Evolutionary conservation across 768 basidiomycete species (phyloP), one percentile per base, ranked within the genome.

Genomic region (Pholiota microspora): DNA sequence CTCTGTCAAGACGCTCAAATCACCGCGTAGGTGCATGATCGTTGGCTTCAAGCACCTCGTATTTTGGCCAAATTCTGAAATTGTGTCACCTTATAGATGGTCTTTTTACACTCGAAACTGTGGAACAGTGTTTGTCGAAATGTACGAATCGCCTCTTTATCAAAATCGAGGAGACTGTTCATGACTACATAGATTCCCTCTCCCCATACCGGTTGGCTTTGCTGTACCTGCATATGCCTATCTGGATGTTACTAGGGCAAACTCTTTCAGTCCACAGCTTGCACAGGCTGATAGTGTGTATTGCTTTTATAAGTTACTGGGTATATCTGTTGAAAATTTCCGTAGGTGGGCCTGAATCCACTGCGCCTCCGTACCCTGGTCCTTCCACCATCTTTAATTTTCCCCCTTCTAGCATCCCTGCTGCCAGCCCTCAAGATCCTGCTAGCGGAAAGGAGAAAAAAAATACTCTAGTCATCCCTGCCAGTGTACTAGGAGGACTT

Each of bases 141-240:
- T 46, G 51, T 53, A 53, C 12, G 51, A 13, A 45, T 15, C 23
- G 15, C 34, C 1, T 35, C 31, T 32, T 7, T 53, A 18, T 28
- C n/a, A 12, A 15, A 32, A 6, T 27, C n/a, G 5, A 8, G n/a
- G n/a, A 18, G 3, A 10, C 10, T 9, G 15, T n/a, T 40, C 10
- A 27, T 21, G 13, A 47, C 48, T 4, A 13, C 25, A 7, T 24
- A 54, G 53, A 10, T 51, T 56, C 23, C 40, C 27, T n/a, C 12
- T 13, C 24, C 29, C 49, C 10, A 45, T 56, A 4, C 54, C 54
- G 2, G 10, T 46, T 18, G 54, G 48, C 12, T 13, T 56, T n/a
- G 27, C 36, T 15, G 49, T 56, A 15, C 54, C 54, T 8, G 48
- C 24, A 34, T 60, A 44, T 45, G 59, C 56, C 42, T 57, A 56